Evolutionary conservation across 2,329 filamentous ascomycete species (phyloP).

Genomic region (Didymella glomerata): DNA sequence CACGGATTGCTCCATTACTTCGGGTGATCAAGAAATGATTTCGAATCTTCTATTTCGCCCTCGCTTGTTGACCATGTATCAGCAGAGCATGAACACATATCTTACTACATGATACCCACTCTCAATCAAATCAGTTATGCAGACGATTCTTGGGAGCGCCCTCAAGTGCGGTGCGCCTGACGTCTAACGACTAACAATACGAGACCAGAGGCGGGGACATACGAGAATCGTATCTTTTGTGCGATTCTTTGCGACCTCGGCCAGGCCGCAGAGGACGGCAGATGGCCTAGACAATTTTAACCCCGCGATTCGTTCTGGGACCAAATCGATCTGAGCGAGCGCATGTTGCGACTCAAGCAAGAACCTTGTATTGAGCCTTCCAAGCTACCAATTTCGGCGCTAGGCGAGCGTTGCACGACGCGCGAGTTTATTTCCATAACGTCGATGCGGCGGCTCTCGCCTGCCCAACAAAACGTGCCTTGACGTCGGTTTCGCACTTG

Average conservation of each 20-base stretch:
- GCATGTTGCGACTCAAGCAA: neutral
- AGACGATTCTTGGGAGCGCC: neutral
- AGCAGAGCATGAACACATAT: neutral
- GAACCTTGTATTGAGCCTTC: constrained; percentile 1
- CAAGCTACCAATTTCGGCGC: constrained; percentile 8
- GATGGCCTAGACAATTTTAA: neutral
- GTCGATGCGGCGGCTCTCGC: constrained; percentile 8
- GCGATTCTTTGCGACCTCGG: neutral
- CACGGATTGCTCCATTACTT: constrained; percentile 58
- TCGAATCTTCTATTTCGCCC: neutral
- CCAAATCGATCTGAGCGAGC: neutral
- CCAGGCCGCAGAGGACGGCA: neutral
- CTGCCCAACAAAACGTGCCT: constrained; percentile 12
- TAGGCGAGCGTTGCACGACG: constrained; percentile 8
- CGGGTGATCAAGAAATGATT: constrained; percentile 56
- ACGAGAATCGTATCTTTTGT: neutral
- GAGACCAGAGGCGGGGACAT: neutral
- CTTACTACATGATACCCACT: constrained; percentile 14
- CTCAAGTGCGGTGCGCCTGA: constrained; percentile 6
- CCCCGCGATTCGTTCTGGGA: neutral
- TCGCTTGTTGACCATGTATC: neutral
- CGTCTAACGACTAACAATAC: neutral
- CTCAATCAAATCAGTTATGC: constrained; percentile 4
- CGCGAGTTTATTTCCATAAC: constrained; percentile 8
- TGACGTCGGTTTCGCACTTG: constrained; percentile 6